Evolutionary conservation across 768 basidiomycete species (phyloP).

Genomic region (Mycena vulgaris): DNA sequence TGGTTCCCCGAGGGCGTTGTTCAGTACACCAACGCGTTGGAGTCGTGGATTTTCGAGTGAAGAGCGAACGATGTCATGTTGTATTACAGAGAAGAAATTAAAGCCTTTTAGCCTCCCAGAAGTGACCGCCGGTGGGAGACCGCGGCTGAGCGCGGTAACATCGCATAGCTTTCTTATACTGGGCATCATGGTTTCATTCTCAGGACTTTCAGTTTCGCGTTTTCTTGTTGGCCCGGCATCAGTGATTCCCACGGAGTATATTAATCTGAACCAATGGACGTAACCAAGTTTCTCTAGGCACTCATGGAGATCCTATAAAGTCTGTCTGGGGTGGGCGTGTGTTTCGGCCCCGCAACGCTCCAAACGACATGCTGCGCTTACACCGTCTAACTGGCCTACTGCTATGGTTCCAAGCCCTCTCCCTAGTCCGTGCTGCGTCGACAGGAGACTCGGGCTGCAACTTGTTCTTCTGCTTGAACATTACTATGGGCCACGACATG

Average conservation of each 20-base stretch:
- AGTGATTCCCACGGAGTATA: slow-evolving; percentile 26
- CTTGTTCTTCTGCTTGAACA: slow-evolving; percentile 36
- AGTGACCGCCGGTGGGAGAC: not conserved
- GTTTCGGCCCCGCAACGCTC: slow-evolving; percentile 11
- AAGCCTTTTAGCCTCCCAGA: slow-evolving; percentile 1
- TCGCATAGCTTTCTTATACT: not conserved
- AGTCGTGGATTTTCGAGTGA: slow-evolving; percentile 84
- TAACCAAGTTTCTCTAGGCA: slow-evolving; percentile 12
- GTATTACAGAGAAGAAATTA: slow-evolving; percentile 38
- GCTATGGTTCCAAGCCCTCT: slow-evolving; percentile 30
- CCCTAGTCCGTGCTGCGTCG: slow-evolving; percentile 18
- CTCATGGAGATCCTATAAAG: slow-evolving; percentile 33
- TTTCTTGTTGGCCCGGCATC: slow-evolving; percentile 23
- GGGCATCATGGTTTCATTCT: slow-evolving; percentile 15
- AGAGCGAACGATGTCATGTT: slow-evolving; percentile 15
- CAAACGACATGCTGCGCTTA: slow-evolving; percentile 22
- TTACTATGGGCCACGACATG: slow-evolving; percentile 25
- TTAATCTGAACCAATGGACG: slow-evolving; percentile 23
- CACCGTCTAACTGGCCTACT: slow-evolving; percentile 17
- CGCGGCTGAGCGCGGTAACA: too few relatives aligned
- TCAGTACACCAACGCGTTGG: slow-evolving; percentile 78
- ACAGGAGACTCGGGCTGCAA: slow-evolving; percentile 33
- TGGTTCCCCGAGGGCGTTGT: slow-evolving; percentile 93
- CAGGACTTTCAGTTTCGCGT: slow-evolving; percentile 31
- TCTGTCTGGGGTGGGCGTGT: not conserved